Base-by-base conservation (phyloP, 306 rosid genomes). In the Alnus glutinosa region DNA sequence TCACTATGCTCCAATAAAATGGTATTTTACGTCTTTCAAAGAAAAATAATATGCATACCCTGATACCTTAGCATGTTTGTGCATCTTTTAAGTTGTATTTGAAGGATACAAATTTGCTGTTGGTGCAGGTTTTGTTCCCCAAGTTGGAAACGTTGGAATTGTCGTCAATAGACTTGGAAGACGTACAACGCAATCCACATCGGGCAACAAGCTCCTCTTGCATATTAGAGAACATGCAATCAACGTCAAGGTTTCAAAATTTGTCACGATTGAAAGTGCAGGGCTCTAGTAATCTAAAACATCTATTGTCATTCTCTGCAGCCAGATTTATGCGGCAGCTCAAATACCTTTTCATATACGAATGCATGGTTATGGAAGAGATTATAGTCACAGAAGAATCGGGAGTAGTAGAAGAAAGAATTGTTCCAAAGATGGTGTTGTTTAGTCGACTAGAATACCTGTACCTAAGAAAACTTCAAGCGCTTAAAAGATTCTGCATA, bases 331-430 rank as follows among this genome's bases (percentile, higher is more conserved):
- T 82, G 55, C 2, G 49, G 32, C 80, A 54, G 1, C 34, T 68
- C 1, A 36, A 70, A 42, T 0, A 6, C 30, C 39, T 85, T 78
- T 0, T 0, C 3, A 18, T 81, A 42, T 0, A 0, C 0, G 0
- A 4, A 0, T 83, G 83, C 10, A 0, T 5, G 3, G 69, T 2
- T 62, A 15, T 23, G 15, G 23, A 30, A 3, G 32, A 62, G 13
- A 62, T 19, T 4, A 37, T 37, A 37, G 4, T 37, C 42, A 37
- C 28, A 23, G 28, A 23, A 23, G 28, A 23, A 23, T 23, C 28
- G 0, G 28, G 28, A 23, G 28, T 23, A 37, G 42, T 37, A 37
- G 42, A 37, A 37, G 42, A 37, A 37, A 37, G 4, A 37, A 23
- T 23, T 23, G 2, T 37, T 37, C 4, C 42, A 2, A 37, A 37